Conservation (phyloP, 768 basidiomycete genomes). For the Boletus rubroflammeus region DNA sequence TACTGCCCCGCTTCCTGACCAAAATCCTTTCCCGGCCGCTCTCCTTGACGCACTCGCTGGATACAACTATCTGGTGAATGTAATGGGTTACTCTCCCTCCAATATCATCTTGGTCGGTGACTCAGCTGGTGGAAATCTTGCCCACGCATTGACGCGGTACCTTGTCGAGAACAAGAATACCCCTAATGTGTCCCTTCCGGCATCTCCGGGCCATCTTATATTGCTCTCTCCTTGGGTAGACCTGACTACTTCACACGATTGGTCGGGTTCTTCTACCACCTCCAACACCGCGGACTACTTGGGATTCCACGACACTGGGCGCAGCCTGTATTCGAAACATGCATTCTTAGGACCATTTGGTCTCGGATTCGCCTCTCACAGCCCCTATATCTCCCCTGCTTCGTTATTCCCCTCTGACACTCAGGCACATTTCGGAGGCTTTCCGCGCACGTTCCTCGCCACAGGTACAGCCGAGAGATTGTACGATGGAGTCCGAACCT, state of each 20-base stretch:
- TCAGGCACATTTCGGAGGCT: conserved; percentile 46
- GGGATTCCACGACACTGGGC: conserved; percentile 7
- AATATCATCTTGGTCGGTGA: conserved; percentile 71
- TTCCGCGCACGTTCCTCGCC: conserved; percentile 58
- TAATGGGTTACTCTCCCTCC: conserved; percentile 51
- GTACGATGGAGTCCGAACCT: conserved; percentile 47
- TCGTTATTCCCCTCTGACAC: conserved; percentile 37
- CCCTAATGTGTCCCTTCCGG: conserved; percentile 33
- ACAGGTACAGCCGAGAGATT: conserved; percentile 56
- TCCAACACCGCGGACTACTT: conserved; percentile 34
- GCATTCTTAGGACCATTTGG: conserved; percentile 51
- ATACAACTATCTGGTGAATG: conserved; percentile 64
- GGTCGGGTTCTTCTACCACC: conserved; percentile 37
- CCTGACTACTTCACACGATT: conserved; percentile 36
- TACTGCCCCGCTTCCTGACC: conserved; percentile 36
- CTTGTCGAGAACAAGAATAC: conserved; percentile 47
- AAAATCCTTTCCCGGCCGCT: conserved; percentile 69
- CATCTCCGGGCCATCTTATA: conserved; percentile 46
- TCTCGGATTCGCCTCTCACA: conserved; percentile 40
- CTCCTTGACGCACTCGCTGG: conserved; percentile 72
- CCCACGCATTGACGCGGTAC: conserved; percentile 58
- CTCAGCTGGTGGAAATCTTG: conserved; percentile 76
- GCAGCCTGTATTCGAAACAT: conserved; percentile 31
- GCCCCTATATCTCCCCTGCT: conserved; percentile 58
- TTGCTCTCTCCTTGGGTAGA: conserved; percentile 60